Percentiles rank a stretch among this genome's conserved stretches.
phyloP scores from a whole-genome alignment of 208 protist genomes.

The Crithidia sp. region DNA sequence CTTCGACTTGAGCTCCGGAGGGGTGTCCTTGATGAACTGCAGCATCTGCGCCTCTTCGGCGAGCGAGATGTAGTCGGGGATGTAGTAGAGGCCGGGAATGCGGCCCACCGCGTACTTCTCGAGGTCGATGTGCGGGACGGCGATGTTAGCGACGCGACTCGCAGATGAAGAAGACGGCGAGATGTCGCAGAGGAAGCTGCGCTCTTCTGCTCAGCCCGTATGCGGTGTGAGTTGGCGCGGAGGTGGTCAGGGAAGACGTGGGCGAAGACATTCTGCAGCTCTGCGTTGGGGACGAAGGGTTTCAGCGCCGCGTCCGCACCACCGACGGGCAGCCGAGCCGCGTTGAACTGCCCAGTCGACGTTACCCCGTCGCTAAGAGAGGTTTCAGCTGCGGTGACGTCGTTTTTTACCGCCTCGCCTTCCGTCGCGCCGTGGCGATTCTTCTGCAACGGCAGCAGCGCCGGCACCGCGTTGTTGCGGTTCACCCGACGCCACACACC shows the following conservation, averaged over 20 bases:
- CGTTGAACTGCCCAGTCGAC: constrained; percentile 75
- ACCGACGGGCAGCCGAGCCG: constrained; percentile 82
- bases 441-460: constrained; percentile 26
- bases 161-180: neutral
- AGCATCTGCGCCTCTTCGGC: constrained; percentile 82
- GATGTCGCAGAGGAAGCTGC: neutral
- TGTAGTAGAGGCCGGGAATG: constrained; percentile 86
- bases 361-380: neutral
- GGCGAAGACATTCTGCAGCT: constrained; percentile 64
- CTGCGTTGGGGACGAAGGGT: constrained; percentile 48
- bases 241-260: constrained; percentile 77
- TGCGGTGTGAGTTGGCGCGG: constrained; percentile 57
- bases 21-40: constrained; percentile 58
- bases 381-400: too few relatives aligned
- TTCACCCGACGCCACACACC: constrained; percentile 66
- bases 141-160: neutral
- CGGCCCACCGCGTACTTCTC: constrained; percentile 65
- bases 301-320: constrained; percentile 29
- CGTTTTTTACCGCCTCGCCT: neutral
- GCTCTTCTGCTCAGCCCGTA: constrained; percentile 27
- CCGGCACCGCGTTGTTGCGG: constrained; percentile 26
- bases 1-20: constrained; percentile 77
- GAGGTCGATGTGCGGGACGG: constrained; percentile 59
- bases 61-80: constrained; percentile 85
- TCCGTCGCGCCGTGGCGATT: neutral